Conservation (phyloP, 768 basidiomycete genomes). For the Kwoniella newhampshirensis region DNA sequence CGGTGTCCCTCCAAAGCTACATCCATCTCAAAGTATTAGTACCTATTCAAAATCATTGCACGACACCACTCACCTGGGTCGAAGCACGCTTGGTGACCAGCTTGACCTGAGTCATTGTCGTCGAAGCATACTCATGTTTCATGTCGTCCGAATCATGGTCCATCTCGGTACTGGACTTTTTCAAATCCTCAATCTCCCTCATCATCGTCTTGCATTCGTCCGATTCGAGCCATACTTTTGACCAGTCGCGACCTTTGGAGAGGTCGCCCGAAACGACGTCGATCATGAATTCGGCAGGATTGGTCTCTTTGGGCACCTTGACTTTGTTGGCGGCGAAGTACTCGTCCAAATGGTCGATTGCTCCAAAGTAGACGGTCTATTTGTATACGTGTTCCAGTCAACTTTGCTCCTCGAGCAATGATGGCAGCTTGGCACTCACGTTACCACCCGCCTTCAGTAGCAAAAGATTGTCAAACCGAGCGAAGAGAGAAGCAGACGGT, state of each 20-base stretch:
- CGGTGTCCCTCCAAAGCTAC: constrained; percentile 63
- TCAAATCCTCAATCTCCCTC: constrained; percentile 57
- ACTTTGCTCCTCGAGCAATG: constrained; percentile 68
- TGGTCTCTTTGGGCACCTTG: constrained; percentile 62
- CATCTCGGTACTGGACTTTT: constrained; percentile 55
- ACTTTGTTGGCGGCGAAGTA: constrained; percentile 74
- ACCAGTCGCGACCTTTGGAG: constrained; percentile 75
- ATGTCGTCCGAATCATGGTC: constrained; percentile 56
- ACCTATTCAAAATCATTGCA: neutral
- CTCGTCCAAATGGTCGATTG: constrained; percentile 38
- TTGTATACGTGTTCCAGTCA: too few relatives aligned
- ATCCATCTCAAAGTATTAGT: constrained; percentile 15
- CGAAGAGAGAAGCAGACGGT: constrained; percentile 67
- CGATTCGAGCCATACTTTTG: constrained; percentile 73
- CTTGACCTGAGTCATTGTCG: constrained; percentile 62
- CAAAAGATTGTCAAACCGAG: constrained; percentile 72
- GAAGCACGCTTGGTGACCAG: constrained; percentile 48
- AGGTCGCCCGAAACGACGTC: constrained; percentile 64
- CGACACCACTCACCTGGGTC: constrained; percentile 25
- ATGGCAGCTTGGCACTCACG: constrained; percentile 45
- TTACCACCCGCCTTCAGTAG: constrained; percentile 72
- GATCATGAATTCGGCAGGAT: constrained; percentile 66
- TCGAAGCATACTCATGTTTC: constrained; percentile 58
- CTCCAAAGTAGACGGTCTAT: constrained; percentile 60
- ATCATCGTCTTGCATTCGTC: constrained; percentile 57